phyloP scores from a whole-genome alignment of 495 filamentous ascomycete species.

The Annulohypoxylon stygium region DNA sequence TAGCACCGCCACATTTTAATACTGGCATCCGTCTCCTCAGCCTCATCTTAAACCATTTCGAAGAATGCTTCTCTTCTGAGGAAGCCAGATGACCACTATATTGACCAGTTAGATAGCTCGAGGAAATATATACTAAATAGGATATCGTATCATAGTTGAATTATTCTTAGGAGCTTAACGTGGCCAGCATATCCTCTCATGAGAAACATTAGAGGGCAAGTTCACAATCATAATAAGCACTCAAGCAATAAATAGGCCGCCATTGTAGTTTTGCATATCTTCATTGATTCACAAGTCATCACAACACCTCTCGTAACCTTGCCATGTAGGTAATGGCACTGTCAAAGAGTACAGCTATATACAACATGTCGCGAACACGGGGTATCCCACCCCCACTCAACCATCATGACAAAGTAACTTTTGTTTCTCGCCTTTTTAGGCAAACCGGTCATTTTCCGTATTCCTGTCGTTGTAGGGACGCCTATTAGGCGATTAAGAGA shows the following conservation, averaged over 20 bases:
- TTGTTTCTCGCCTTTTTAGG: neutral
- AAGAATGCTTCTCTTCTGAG: slow-evolving; percentile 6
- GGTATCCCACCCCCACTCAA: neutral
- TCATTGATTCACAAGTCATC: neutral
- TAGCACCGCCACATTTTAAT: slow-evolving; percentile 23
- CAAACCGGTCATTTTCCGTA: neutral
- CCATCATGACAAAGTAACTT: neutral
- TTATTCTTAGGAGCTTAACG: no score
- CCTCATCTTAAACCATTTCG: slow-evolving; percentile 4
- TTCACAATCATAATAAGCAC: neutral
- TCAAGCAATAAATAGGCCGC: neutral
- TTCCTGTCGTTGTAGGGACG: neutral
- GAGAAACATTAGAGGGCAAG: neutral
- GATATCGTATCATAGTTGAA: no score
- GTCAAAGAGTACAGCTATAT: neutral
- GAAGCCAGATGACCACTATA: neutral
- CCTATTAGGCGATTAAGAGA: neutral
- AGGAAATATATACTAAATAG: neutral
- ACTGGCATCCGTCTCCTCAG: neutral
- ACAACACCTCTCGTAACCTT: neutral
- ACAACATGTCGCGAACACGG: neutral
- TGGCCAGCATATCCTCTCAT: neutral
- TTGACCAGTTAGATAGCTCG: neutral
- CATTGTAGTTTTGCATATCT: neutral
- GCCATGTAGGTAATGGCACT: neutral